Evolutionary conservation across 169 alveolate species (phyloP).

Genomic region (Besnoitia besnoiti): DNA sequence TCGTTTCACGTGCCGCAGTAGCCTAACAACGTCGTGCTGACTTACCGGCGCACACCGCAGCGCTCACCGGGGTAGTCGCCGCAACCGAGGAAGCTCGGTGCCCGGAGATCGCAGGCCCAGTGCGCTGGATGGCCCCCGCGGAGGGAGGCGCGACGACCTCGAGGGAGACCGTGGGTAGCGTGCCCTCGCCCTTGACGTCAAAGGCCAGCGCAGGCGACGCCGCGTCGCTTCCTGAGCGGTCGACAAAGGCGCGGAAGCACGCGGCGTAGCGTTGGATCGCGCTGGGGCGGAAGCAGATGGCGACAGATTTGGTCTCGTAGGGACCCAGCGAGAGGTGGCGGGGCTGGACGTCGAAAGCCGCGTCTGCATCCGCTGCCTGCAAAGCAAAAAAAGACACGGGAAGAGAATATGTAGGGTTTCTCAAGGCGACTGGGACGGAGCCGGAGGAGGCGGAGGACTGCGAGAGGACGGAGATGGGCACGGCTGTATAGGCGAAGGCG

Average conservation of each 20-base stretch:
- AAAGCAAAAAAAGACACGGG: not conserved
- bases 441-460: too few species aligned
- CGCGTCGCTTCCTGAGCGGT: slow-evolving; percentile 85
- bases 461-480: too few species aligned
- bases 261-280: slow-evolving; percentile 90
- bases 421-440: too few species aligned
- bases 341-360: slow-evolving; percentile 87
- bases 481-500: too few species aligned
- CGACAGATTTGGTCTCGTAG: slow-evolving; percentile 85
- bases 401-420: not conserved
- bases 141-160: too few species aligned
- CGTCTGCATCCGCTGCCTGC: slow-evolving; percentile 77
- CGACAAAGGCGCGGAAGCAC: slow-evolving; percentile 89
- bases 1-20: too few species aligned
- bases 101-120: too few species aligned
- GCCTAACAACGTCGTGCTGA: too few species aligned
- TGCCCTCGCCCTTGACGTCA: slow-evolving; percentile 95
- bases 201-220: slow-evolving; percentile 80
- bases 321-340: slow-evolving; percentile 88
- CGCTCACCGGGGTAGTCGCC: too few species aligned
- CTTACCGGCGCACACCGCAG: too few species aligned
- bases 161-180: slow-evolving; percentile 89
- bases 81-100: too few species aligned
- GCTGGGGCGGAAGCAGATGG: slow-evolving; percentile 90
- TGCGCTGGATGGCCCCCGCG: too few species aligned